phyloP scores from a whole-genome alignment of 75 land plant genomes.

The Cunninghamia lanceolata region DNA sequence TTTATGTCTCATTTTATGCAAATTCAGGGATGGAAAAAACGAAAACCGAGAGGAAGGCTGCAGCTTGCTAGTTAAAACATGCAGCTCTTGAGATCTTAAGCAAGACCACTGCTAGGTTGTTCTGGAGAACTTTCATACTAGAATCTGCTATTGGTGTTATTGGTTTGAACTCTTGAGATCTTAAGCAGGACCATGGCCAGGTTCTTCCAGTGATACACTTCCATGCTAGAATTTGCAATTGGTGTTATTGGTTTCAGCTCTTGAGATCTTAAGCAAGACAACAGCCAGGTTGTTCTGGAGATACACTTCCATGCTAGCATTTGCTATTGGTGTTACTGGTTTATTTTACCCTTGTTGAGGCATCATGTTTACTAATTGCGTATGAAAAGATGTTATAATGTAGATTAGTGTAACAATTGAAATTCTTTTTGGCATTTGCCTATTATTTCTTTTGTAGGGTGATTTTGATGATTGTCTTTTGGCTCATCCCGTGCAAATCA shows the following conservation, averaged over 20 bases:
- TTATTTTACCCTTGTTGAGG: background rate
- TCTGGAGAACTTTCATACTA: background rate
- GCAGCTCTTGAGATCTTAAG: background rate
- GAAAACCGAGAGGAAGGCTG: slow-evolving; percentile 38
- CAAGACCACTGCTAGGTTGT: background rate
- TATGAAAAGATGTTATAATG: background rate
- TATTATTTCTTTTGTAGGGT: background rate
- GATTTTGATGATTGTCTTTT: slow-evolving; percentile 6
- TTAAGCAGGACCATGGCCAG: background rate
- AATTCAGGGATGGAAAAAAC: slow-evolving; percentile 45
- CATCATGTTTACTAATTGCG: background rate
- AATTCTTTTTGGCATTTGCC: background rate
- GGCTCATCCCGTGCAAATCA: background rate
- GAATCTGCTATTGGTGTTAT: background rate
- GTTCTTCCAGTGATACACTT: background rate
- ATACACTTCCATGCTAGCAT: background rate
- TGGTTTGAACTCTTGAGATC: background rate
- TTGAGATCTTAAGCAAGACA: background rate
- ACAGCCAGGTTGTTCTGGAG: background rate
- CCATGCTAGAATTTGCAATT: background rate
- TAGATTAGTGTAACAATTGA: slow-evolving; percentile 7
- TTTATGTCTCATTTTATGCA: background rate
- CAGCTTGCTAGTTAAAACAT: slow-evolving; percentile 26
- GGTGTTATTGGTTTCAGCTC: background rate
- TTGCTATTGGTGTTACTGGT: background rate